These are phyloP conservation scores for Cladosporium phlei DNA, from an alignment of 2,329 filamentous ascomycete species.

Conservation along the genomic window DNA sequence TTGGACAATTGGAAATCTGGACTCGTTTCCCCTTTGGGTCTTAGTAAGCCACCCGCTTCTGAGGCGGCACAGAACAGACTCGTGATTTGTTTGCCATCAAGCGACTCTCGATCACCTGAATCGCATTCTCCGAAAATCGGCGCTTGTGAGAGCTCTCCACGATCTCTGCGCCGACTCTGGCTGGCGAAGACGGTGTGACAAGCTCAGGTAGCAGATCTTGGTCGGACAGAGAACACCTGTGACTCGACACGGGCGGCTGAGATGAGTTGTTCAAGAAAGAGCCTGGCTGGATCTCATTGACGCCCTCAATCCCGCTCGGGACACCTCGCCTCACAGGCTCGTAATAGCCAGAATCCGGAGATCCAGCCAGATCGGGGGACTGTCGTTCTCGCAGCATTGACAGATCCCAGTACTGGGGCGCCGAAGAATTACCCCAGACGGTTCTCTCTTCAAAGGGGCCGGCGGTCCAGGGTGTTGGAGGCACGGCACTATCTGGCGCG, in stretches of 20 bases:
- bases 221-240: conserved; percentile 9
- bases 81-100: background rate
- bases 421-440: background rate
- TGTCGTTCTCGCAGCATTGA: conserved; percentile 26
- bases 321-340: conserved; percentile 18
- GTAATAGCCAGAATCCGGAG: conserved; percentile 27
- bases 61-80: conserved; percentile 1
- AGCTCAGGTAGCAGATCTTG: conserved; percentile 19
- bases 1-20: background rate
- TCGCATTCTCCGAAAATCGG: conserved; percentile 27
- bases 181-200: conserved; percentile 5
- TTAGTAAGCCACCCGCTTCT: too few species aligned
- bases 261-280: background rate
- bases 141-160: conserved; percentile 17
- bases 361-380: conserved; percentile 19
- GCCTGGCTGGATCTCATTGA: background rate
- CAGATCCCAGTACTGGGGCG: conserved; percentile 28
- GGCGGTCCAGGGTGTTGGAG: conserved; percentile 8
- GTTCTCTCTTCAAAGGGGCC: conserved; percentile 9
- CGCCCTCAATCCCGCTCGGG: background rate
- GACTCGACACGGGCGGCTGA: conserved; percentile 4
- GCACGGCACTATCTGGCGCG: conserved; percentile 12
- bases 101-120: conserved; percentile 13
- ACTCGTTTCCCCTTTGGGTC: too few species aligned
- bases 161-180: conserved; percentile 15